phyloP scores from a whole-genome alignment of 208 protist species.

The Novymonas esmeraldas region DNA sequence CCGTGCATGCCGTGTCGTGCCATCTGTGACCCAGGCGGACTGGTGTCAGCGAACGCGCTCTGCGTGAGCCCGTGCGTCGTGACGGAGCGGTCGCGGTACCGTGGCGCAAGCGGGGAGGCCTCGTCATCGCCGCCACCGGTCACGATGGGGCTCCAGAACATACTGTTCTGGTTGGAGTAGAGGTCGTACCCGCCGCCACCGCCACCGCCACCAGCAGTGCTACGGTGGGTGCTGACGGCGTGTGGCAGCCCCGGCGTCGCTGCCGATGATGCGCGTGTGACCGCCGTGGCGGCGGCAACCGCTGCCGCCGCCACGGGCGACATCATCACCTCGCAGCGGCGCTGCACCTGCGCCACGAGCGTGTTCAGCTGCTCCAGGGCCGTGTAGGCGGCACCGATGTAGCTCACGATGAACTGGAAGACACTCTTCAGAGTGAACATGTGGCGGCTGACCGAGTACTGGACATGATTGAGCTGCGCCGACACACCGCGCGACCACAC shows the following conservation, averaged over 20 bases:
- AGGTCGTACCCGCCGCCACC: conserved; percentile 4
- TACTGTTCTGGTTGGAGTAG: conserved; percentile 17
- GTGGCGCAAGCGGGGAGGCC: conserved; percentile 1
- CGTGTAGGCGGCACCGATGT: conserved; percentile 52
- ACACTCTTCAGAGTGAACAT: conserved; percentile 53
- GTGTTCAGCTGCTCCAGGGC: conserved; percentile 56
- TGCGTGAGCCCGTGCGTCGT: background rate
- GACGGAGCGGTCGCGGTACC: background rate
- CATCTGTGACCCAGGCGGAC: background rate
- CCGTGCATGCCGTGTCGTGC: background rate
- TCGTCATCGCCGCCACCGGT: background rate
- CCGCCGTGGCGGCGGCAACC: conserved; percentile 19
- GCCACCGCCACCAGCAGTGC: background rate
- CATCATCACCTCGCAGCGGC: conserved; percentile 33
- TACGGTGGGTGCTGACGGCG: background rate
- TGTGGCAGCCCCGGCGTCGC: background rate
- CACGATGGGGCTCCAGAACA: conserved; percentile 27
- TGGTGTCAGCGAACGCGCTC: background rate
- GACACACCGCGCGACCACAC: conserved; percentile 28
- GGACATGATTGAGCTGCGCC: conserved; percentile 19
- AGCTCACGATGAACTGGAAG: conserved; percentile 57
- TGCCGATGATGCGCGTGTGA: background rate
- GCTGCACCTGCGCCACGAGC: conserved; percentile 35
- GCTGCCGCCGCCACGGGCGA: conserved; percentile 31
- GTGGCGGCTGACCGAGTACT: conserved; percentile 39